These are phyloP conservation scores for Penicillium fuscoglaucum DNA, from an alignment of 2,329 filamentous ascomycete genomes.

Conservation along the genomic window DNA sequence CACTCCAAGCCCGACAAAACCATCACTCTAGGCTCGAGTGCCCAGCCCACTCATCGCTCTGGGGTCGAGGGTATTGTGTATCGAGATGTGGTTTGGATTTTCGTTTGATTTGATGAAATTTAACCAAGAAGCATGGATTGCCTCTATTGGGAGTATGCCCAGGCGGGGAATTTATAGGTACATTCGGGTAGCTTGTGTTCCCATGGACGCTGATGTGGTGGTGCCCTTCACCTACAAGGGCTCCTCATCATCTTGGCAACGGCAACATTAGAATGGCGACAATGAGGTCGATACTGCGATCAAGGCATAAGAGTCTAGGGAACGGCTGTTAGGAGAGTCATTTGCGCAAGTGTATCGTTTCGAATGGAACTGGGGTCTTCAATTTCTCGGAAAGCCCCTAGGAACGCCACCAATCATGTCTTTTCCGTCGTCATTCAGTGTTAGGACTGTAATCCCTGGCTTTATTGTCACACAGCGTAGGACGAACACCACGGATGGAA, in stretches of 20 bases:
- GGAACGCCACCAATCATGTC: conserved; percentile 2
- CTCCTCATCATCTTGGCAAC: conserved; percentile 70
- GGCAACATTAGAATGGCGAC: conserved; percentile 55
- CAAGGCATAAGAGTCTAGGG: conserved; percentile 14
- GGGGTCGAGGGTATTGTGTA: too few species aligned
- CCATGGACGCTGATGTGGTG: conserved; percentile 71
- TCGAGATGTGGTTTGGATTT: too few species aligned
- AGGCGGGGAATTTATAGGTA: conserved; percentile 66
- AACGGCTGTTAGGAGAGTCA: conserved; percentile 8
- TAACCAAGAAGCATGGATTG: conserved; percentile 67
- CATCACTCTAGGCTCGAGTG: too few species aligned
- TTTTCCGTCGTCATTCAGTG: neutral
- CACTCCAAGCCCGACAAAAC: too few species aligned
- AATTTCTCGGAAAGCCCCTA: neutral
- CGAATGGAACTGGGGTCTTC: neutral
- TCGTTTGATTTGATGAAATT: too few species aligned
- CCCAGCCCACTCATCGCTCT: too few species aligned
- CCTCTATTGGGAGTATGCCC: conserved; percentile 78
- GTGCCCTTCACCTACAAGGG: conserved; percentile 61
- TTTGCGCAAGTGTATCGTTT: neutral
- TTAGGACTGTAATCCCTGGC: neutral
- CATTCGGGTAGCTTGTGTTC: conserved; percentile 80
- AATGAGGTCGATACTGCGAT: conserved; percentile 11
- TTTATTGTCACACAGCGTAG: conserved; percentile 4
- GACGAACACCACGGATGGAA: neutral